Evolutionary conservation across 768 basidiomycete species (phyloP).

Genomic region (Boletus rubroflammeus): DNA sequence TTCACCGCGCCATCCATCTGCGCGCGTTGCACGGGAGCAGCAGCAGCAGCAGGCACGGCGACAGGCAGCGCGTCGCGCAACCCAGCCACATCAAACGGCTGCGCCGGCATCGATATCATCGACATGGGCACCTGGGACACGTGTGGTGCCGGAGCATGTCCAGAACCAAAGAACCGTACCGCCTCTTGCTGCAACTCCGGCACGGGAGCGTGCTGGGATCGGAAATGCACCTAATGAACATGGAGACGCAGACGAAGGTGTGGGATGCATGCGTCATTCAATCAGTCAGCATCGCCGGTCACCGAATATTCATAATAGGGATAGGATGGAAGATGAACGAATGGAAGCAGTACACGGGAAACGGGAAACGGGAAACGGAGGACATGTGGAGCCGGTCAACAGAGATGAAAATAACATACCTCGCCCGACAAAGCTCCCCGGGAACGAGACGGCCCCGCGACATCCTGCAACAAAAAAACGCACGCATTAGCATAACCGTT

Average conservation of each 20-base stretch:
- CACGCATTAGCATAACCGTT: slow-evolving; percentile 2
- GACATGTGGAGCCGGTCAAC: slow-evolving; percentile 8
- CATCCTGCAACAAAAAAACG: slow-evolving; percentile 47
- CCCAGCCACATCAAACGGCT: slow-evolving; percentile 58
- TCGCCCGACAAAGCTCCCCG: slow-evolving; percentile 48
- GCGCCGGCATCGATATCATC: slow-evolving; percentile 25
- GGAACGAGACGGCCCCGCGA: slow-evolving; percentile 53
- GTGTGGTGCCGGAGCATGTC: slow-evolving; percentile 28
- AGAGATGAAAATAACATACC: slow-evolving; percentile 36
- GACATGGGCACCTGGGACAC: slow-evolving; percentile 13
- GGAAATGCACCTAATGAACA: slow-evolving; percentile 47
- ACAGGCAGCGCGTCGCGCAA: slow-evolving; percentile 23
- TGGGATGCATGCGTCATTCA: not conserved
- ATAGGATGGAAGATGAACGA: not conserved
- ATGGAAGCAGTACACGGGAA: slow-evolving; percentile 4
- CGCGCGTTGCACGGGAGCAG: slow-evolving; percentile 10
- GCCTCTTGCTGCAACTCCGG: slow-evolving; percentile 59
- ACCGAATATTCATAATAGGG: not conserved
- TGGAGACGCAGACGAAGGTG: not conserved
- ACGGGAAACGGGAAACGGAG: not conserved
- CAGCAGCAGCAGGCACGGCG: not conserved
- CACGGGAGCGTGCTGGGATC: slow-evolving; percentile 44
- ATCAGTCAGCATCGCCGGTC: not conserved
- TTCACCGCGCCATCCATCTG: slow-evolving; percentile 15
- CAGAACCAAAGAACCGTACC: slow-evolving; percentile 58